A percentile compares a stretch with the other conserved stretches of the same genome.
These are phyloP conservation scores for Cyathus striatus DNA, from an alignment of 768 basidiomycete genomes.

Conservation along the genomic window DNA sequence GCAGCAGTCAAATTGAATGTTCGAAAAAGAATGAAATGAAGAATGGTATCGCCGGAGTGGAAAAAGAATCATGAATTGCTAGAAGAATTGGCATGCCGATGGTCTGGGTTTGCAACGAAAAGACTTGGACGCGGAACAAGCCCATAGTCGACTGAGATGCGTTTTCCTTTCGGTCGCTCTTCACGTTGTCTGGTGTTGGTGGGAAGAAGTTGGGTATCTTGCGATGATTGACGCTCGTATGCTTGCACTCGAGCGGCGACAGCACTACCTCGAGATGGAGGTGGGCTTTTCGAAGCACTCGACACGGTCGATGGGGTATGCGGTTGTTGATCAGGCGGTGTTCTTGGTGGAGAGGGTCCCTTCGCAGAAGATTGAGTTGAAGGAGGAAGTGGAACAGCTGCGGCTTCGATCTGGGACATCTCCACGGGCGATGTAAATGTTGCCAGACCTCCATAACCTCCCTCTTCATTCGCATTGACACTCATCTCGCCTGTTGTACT, in stretches of 20 bases:
- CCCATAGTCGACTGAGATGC: constrained; percentile 50
- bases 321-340: constrained; percentile 2
- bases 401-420: constrained; percentile 10
- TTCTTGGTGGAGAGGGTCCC: constrained; percentile 1
- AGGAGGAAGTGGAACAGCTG: constrained; percentile 4
- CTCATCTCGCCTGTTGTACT: constrained; percentile 23
- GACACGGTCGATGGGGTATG: too few relatives aligned
- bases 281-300: background rate
- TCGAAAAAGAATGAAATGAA: background rate
- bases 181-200: constrained; percentile 38
- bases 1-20: too few relatives aligned
- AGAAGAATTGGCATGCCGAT: constrained; percentile 11
- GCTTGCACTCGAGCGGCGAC: constrained; percentile 52
- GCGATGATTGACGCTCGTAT: constrained; percentile 57
- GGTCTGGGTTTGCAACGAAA: constrained; percentile 73
- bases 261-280: constrained; percentile 15
- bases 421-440: constrained; percentile 29
- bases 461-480: constrained; percentile 15
- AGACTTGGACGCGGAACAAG: constrained; percentile 58
- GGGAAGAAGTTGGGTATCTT: constrained; percentile 30
- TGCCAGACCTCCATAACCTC: constrained; percentile 7
- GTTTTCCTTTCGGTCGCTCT: constrained; percentile 27
- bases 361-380: constrained; percentile 2
- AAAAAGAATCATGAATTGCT: background rate
- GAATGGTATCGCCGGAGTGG: background rate